These are phyloP conservation scores for Lactarius indigo DNA, from an alignment of 768 basidiomycete species.

Conservation along the genomic window DNA sequence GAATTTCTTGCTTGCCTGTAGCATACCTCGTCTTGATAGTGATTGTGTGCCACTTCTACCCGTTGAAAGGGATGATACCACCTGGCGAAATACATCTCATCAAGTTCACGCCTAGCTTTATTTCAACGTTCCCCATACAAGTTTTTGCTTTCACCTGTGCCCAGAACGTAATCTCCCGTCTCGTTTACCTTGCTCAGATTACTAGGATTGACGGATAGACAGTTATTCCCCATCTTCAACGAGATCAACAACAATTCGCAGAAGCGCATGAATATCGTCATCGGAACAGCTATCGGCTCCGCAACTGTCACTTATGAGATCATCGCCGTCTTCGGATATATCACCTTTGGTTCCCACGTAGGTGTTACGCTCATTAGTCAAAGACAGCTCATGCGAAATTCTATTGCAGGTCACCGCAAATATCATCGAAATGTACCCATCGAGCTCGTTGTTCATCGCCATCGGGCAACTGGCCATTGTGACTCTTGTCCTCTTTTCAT, in stretches of 20 bases:
- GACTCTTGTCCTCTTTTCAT: constrained; percentile 84
- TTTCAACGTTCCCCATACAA: constrained; percentile 89
- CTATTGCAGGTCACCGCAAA: constrained; percentile 72
- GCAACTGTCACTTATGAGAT: constrained; percentile 84
- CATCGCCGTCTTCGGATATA: constrained; percentile 84
- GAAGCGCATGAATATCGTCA: constrained; percentile 79
- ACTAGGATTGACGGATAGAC: constrained; percentile 14
- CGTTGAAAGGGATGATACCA: constrained; percentile 57
- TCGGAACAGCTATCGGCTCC: constrained; percentile 81
- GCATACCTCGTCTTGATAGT: constrained; percentile 80
- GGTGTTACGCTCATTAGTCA: constrained; percentile 22
- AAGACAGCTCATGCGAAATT: not conserved
- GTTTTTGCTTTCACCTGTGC: constrained; percentile 91
- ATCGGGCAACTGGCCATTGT: constrained; percentile 92
- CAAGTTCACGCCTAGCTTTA: constrained; percentile 71
- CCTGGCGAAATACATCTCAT: constrained; percentile 68
- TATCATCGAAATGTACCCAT: constrained; percentile 92
- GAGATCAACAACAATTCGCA: constrained; percentile 83
- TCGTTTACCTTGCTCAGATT: not conserved
- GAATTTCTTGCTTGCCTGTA: constrained; percentile 29
- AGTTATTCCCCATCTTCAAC: constrained; percentile 95
- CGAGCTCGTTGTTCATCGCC: constrained; percentile 88
- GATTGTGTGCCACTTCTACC: constrained; percentile 73
- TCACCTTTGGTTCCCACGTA: constrained; percentile 89
- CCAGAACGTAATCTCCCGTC: constrained; percentile 66